phyloP scores from a whole-genome alignment of 345 rosid species.

The Melaleuca quinquenervia region DNA sequence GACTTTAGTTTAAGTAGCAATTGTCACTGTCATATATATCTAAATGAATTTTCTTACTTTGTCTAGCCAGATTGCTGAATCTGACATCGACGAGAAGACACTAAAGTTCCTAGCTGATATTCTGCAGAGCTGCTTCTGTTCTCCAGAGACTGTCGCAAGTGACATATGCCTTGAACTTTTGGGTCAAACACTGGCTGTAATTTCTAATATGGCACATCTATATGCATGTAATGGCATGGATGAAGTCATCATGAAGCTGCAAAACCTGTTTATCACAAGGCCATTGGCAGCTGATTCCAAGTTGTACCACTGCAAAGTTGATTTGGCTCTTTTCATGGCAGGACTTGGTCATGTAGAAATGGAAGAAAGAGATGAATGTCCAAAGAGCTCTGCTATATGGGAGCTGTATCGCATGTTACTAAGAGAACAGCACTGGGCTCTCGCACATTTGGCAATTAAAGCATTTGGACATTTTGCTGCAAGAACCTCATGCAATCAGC shows the following conservation, averaged over 20 bases:
- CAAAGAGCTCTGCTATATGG: constrained; percentile 57
- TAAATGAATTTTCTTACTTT: constrained; percentile 3
- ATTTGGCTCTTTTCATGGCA: constrained; percentile 59
- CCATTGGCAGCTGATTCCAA: constrained; percentile 22
- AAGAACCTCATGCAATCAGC: constrained; percentile 61
- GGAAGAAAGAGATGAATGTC: constrained; percentile 49
- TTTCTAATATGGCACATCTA: constrained; percentile 40
- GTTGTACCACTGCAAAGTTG: constrained; percentile 41
- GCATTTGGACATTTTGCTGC: constrained; percentile 85
- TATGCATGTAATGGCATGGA: constrained; percentile 56
- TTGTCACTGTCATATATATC: background rate
- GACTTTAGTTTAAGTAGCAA: background rate
- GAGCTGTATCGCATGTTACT: constrained; percentile 72
- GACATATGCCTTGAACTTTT: constrained; percentile 33
- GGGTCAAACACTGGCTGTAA: constrained; percentile 33
- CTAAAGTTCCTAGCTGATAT: constrained; percentile 38
- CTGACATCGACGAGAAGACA: constrained; percentile 55
- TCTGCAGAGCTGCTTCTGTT: constrained; percentile 23
- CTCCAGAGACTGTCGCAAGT: constrained; percentile 15
- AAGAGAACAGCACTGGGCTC: constrained; percentile 74
- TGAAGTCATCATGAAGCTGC: constrained; percentile 52
- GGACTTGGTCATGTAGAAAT: constrained; percentile 54
- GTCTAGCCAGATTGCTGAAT: constrained; percentile 43
- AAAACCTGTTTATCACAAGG: constrained; percentile 42
- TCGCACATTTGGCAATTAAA: constrained; percentile 54